Evolutionary conservation across 345 rosid species (phyloP), one percentile per base, ranked within the genome.

Genomic region (Linum trigynum): DNA sequence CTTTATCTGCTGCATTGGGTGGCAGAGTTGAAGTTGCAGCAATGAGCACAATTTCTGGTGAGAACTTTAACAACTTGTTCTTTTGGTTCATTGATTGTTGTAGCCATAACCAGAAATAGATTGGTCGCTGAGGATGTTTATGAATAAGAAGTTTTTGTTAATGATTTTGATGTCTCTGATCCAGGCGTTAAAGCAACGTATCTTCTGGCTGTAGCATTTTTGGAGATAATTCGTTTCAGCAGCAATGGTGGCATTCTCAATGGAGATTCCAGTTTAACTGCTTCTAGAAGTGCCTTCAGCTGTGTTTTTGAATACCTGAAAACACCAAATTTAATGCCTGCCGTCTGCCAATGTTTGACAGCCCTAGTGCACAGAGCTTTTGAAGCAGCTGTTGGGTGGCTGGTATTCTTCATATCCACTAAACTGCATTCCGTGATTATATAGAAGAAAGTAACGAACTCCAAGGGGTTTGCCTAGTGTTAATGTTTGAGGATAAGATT

Each of bases 201-300:
- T 84, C 92, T 95, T 83, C 99, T 95, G 73, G 97, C 99, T 36
- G 99, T 95, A 39, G 91, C 99, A 43, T 91, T 91, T 78, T 71
- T 95, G 72, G 99, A 95, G 80, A 89, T 89, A 59, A 87, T 87
- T 65, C 95, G 99, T 45, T 95, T 95, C 79, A 87, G 89, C 75
- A 95, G 96, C 77, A 95, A 95, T 60, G 99, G 99, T 59, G 99
- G 99, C 73, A 84, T 91, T 71, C 96, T 95, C 68, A 95, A 90
- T 73, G 95, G 97, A 59, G 82, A 82, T 65, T 66, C 79, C 63
- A 73, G 80, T 70, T 78, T 82, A 66, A 82, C 85, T 65, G 81
- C 86, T 55, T 80, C 91, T 63, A 91, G 95, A 79, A 95, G 99
- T 86, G 96, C 99, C 74, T 95, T 95, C 82, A 77, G 95, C 73